Evolutionary conservation across 1,284 basidiomycete species (phyloP).

Genomic region (Heterobasidion annosum): DNA sequence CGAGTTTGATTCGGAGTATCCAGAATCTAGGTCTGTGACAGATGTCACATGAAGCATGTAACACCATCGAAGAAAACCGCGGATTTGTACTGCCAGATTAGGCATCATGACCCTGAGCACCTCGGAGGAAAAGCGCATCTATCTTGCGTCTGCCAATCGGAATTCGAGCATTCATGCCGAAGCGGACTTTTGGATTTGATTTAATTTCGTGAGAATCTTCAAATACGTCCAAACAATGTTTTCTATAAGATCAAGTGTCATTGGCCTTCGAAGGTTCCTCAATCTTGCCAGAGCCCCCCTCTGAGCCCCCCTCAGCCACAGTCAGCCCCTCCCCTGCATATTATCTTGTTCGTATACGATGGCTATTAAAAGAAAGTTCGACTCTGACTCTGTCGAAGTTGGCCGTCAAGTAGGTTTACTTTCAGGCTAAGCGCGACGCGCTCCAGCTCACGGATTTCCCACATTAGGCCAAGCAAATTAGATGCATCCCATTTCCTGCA

Average conservation of each 20-base stretch:
- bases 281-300: constrained; percentile 12
- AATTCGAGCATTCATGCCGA: neutral
- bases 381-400: constrained; percentile 45
- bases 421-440: constrained; percentile 13
- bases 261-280: constrained; percentile 11
- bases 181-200: constrained; percentile 8
- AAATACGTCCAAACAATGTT: constrained; percentile 22
- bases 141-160: neutral
- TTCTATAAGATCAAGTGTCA: constrained; percentile 13
- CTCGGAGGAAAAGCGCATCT: neutral
- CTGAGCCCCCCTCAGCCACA: constrained; percentile 1
- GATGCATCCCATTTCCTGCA: constrained; percentile 64
- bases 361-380: constrained; percentile 69
- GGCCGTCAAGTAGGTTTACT: constrained; percentile 23
- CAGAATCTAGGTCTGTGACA: neutral
- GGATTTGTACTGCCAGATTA: neutral
- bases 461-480: constrained; percentile 50
- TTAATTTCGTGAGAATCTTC: constrained; percentile 6
- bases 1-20: neutral
- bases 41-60: neutral
- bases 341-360: constrained; percentile 24
- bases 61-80: neutral
- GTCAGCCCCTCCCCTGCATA: constrained; percentile 1
- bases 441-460: constrained; percentile 9
- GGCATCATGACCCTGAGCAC: neutral